Percentiles rank a stretch among this genome's conserved stretches.
Evolutionary conservation across 768 basidiomycete species (phyloP).

Genomic region (Amanita thiersii): DNA sequence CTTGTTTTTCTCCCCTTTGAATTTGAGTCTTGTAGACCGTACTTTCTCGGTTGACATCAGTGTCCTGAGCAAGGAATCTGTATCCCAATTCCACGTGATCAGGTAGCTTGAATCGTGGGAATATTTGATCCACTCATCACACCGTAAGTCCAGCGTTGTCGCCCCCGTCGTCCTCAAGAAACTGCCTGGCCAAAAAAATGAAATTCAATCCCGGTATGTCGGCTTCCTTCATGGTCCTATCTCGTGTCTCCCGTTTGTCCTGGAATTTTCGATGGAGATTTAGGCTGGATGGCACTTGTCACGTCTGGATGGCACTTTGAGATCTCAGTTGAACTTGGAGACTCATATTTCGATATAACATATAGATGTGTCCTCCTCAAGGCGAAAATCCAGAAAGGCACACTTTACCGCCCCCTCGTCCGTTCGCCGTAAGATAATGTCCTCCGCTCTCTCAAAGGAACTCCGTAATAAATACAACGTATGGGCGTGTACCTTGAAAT

Average conservation of each 20-base stretch:
- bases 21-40: constrained; percentile 72
- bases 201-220: constrained; percentile 80
- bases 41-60: constrained; percentile 35
- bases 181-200: constrained; percentile 45
- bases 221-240: constrained; percentile 15
- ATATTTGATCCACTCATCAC: constrained; percentile 13
- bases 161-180: constrained; percentile 57
- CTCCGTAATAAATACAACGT: constrained; percentile 89
- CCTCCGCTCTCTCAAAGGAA: constrained; percentile 91
- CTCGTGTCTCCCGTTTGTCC: constrained; percentile 17
- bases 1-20: constrained; percentile 82
- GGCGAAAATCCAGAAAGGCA: constrained; percentile 97
- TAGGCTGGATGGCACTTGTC: constrained; percentile 46
- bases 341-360: constrained; percentile 23
- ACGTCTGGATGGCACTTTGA: constrained; percentile 33
- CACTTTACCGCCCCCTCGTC: constrained; percentile 96
- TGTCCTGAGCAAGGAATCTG: constrained; percentile 8
- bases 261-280: constrained; percentile 21
- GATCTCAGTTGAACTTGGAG: constrained; percentile 13
- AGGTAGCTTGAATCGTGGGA: constrained; percentile 25
- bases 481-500: no score
- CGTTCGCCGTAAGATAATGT: constrained; percentile 96
- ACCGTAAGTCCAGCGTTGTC: constrained; percentile 29
- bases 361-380: constrained; percentile 81
- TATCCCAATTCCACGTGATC: constrained; percentile 25